Evolutionary conservation across 306 rosid species (phyloP).

Genomic region (Argentina anserina): DNA sequence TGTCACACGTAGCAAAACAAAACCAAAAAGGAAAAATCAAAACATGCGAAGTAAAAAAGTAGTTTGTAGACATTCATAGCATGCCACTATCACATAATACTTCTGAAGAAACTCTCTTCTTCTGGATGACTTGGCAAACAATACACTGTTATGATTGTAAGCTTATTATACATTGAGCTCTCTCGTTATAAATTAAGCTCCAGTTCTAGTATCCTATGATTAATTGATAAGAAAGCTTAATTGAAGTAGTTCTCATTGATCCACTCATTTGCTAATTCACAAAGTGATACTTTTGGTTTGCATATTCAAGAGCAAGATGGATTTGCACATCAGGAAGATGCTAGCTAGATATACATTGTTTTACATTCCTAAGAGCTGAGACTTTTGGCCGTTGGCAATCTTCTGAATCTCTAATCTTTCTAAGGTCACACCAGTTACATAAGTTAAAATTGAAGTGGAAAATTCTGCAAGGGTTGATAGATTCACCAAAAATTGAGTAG

Average conservation of each 20-base stretch:
- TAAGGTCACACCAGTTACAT: not conserved
- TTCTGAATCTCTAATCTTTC: not conserved
- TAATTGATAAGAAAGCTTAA: not conserved
- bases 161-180: not conserved
- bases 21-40: not conserved
- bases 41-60: not conserved
- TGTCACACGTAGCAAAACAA: slow-evolving; percentile 20
- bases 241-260: not conserved
- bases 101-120: not conserved
- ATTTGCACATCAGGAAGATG: not conserved
- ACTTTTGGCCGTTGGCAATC: not conserved
- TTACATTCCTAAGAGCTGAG: not conserved
- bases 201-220: not conserved
- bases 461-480: not conserved
- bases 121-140: not conserved
- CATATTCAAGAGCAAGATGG: not conserved
- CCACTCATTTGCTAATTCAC: not conserved
- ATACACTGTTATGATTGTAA: not conserved
- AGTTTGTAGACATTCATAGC: not conserved
- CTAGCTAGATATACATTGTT: not conserved
- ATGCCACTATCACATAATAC: not conserved
- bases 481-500: not conserved
- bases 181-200: not conserved
- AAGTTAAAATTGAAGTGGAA: not conserved
- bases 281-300: not conserved